Base-by-base conservation (phyloP, 352 stramenopile genomes). In the Phytophthora constricta region DNA sequence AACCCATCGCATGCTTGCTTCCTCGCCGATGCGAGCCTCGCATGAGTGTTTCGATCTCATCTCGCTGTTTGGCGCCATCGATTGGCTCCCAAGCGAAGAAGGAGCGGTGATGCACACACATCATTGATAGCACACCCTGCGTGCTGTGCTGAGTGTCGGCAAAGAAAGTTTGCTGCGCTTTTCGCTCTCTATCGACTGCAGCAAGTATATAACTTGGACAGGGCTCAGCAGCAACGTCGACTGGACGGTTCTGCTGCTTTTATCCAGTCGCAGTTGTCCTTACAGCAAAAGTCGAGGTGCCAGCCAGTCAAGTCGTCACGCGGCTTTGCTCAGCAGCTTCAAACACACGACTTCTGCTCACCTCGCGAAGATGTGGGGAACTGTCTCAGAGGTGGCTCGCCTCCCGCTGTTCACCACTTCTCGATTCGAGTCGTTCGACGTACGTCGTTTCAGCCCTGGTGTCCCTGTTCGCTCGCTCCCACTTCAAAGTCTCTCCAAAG, bases 381-480 rank as follows among this genome's bases (percentile, higher is more conserved):
- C 41, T 47, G 41, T 47, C 41, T 47, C 41, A 47, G 31, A 11
- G 31, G 31, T 37, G 31, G 31, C 11, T 5, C 7, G 7, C 7
- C 31, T 13, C 7, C 31, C 7, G 31, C 31, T 37, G n/a, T n/a
- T n/a, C n/a, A n/a, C 17, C 41, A 47, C 41, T 23, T 47, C 41
- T 47, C 41, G 19, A 61, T 34, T 53, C 41, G 37, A 57, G 45
- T 20, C 41, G 37, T 45, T 20, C 10, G 10, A 14, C 37, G 17
- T 19, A 37, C 7, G 31, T 46, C 39, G 39, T 46, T n/a, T n/a
- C n/a, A n/a, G n/a, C n/a, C n/a, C n/a, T n/a, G n/a, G n/a, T n/a
- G n/a, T n/a, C n/a, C n/a, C n/a, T n/a, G n/a, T n/a, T n/a, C n/a
- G n/a, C n/a, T n/a, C n/a, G n/a, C n/a, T n/a, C n/a, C n/a, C n/a